Percentiles rank a stretch among this genome's conserved stretches.
These are phyloP conservation scores for Penicillium mononematosum DNA, from an alignment of 495 filamentous ascomycete genomes.

Conservation along the genomic window DNA sequence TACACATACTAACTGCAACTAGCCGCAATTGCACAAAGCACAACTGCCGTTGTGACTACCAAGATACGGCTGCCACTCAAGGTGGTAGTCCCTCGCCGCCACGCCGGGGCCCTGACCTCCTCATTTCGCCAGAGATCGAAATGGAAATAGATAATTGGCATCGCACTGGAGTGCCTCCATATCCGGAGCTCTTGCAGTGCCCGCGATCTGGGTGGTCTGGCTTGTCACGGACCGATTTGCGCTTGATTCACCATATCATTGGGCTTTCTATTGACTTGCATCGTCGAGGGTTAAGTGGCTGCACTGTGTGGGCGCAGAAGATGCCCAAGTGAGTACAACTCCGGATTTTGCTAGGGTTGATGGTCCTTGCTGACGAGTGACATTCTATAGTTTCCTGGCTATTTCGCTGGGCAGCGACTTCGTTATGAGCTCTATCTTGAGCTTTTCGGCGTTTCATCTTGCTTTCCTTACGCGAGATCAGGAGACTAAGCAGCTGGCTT, in stretches of 20 bases:
- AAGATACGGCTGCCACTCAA: constrained; percentile 66
- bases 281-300: constrained; percentile 69
- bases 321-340: constrained; percentile 75
- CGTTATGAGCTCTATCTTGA: constrained; percentile 89
- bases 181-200: constrained; percentile 74
- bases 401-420: constrained; percentile 78
- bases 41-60: constrained; percentile 96
- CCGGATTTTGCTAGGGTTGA: background rate
- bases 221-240: constrained; percentile 72
- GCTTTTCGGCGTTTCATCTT: constrained; percentile 87
- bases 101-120: constrained; percentile 71
- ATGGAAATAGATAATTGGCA: constrained; percentile 79
- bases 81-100: constrained; percentile 59
- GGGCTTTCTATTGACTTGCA: constrained; percentile 81
- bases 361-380: constrained; percentile 5
- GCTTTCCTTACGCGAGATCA: constrained; percentile 80
- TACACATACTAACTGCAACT: constrained; percentile 8
- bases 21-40: constrained; percentile 99
- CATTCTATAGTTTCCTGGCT: constrained; percentile 66
- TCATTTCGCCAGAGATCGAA: constrained; percentile 82
- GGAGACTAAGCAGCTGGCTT: constrained; percentile 79
- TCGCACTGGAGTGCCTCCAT: constrained; percentile 80
- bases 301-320: constrained; percentile 87
- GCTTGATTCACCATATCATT: constrained; percentile 88
- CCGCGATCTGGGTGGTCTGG: constrained; percentile 55